These are phyloP conservation scores for Dactylellina sp. DNA, from an alignment of 2,329 filamentous ascomycete genomes.

Conservation along the genomic window DNA sequence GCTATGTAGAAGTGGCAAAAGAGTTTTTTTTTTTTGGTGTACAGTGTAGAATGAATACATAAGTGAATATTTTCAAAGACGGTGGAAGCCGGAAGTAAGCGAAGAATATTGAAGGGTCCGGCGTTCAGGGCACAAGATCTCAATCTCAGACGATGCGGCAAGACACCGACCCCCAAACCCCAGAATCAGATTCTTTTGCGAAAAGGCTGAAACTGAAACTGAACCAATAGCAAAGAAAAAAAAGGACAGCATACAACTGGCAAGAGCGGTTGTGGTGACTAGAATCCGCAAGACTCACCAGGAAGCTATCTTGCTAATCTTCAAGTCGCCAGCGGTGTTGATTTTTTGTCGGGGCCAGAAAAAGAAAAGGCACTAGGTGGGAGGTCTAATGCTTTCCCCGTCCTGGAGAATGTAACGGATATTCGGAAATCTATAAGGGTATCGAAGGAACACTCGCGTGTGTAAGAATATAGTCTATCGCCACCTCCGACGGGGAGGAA, in stretches of 20 bases:
- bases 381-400: slow-evolving; percentile 30
- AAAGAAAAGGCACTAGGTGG: slow-evolving; percentile 16
- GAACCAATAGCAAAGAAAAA: slow-evolving; percentile 11
- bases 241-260: not conserved
- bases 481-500: slow-evolving; percentile 21
- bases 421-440: slow-evolving; percentile 25
- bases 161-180: slow-evolving; percentile 22
- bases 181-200: slow-evolving; percentile 8
- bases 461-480: slow-evolving; percentile 6
- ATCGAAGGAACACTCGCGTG: slow-evolving; percentile 26
- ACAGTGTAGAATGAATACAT: no score
- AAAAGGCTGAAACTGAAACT: no score
- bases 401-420: slow-evolving; percentile 19
- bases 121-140: slow-evolving; percentile 7
- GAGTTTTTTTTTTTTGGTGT: not conserved
- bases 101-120: slow-evolving; percentile 20
- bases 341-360: slow-evolving; percentile 26
- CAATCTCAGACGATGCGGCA: slow-evolving; percentile 19
- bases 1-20: not conserved
- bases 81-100: not conserved
- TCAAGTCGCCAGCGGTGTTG: slow-evolving; percentile 47
- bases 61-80: not conserved
- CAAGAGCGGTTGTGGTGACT: not conserved
- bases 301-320: slow-evolving; percentile 54
- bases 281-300: slow-evolving; percentile 40